Evolutionary conservation across 805 yeast species (phyloP), one percentile per base, ranked within the genome.

Genomic region (Metschnikowia kunwiensis): DNA sequence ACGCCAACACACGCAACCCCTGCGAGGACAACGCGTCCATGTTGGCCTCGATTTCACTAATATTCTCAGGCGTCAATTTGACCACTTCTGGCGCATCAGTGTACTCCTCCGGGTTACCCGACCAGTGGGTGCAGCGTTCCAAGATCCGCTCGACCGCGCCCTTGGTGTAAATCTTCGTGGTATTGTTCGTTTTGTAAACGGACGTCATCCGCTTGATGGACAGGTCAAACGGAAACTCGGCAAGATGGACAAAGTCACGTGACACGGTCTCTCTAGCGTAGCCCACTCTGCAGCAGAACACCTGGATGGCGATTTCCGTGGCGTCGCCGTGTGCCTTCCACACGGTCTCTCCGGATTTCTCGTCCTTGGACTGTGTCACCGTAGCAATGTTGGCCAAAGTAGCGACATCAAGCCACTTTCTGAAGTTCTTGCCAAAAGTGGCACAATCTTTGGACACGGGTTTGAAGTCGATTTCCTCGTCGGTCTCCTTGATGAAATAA

Each of bases 381-480:
- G 70, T 68, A 3, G 95, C 91, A 51, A 86, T 78, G 50, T 86
- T 87, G 24, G 95, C 95, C 44, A 87, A 61, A 1, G 93, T 74
- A 1, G 94, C 86, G 31, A 82, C 66, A 17, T 61, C 53, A 36
- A 83, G 58, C 84, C 86, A 86, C 23, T 67, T 55, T 21, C 55
- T 42, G 46, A 75, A 73, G 10, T 55, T 47, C 27, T 53, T 44
- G 19, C 54, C 52, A 23, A 50, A 49, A 11, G 59, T 42, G 15
- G 35, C 40, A 5, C 59, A 45, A 27, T 27, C 44, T 14, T 48
- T 43, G 20, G 39, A 40, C 16, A 37, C 40, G 17, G 44, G 57
- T 33, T 36, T 45, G 51, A 36, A 64, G 34, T 49, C 62, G 12
- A 63, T 57, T 53, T 53, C 68, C 42, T 65, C 71, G 32, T 65